Conservation (phyloP, 1,139 yeast species). For the Magnusiomyces suaveolens region DNA sequence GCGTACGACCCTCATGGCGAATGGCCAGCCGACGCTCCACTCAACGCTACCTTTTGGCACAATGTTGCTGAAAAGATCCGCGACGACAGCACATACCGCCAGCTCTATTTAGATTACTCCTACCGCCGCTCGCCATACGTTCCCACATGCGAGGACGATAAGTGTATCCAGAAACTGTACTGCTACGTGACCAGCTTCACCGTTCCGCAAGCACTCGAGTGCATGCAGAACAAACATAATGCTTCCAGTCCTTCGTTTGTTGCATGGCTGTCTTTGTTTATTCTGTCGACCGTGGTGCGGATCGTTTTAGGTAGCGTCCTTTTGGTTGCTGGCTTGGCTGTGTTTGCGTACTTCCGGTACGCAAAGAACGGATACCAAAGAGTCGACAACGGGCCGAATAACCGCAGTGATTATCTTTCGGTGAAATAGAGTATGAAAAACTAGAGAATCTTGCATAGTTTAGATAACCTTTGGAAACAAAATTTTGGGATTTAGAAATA, state of each 20-base stretch:
- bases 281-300: neutral
- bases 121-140: conserved; percentile 9
- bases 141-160: conserved; percentile 1
- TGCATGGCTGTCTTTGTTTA: neutral
- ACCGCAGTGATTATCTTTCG: neutral
- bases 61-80: conserved; percentile 16
- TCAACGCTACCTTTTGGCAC: conserved; percentile 24
- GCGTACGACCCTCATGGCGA: conserved; percentile 14
- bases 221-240: conserved; percentile 6
- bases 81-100: conserved; percentile 1
- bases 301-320: neutral
- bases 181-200: conserved; percentile 15
- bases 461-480: no score
- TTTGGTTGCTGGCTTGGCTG: neutral
- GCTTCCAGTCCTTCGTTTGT: no score
- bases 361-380: neutral
- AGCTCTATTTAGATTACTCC: conserved; percentile 6
- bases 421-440: neutral
- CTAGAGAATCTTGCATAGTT: neutral
- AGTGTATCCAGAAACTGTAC: conserved; percentile 9
- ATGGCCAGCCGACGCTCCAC: conserved; percentile 21
- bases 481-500: no score
- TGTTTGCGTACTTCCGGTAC: neutral
- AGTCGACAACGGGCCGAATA: neutral
- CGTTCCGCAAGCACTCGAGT: conserved; percentile 13